Percentiles rank a stretch among this genome's conserved stretches.
phyloP scores from a whole-genome alignment of 257 asterid genomes.

The Solanum boliviense region DNA sequence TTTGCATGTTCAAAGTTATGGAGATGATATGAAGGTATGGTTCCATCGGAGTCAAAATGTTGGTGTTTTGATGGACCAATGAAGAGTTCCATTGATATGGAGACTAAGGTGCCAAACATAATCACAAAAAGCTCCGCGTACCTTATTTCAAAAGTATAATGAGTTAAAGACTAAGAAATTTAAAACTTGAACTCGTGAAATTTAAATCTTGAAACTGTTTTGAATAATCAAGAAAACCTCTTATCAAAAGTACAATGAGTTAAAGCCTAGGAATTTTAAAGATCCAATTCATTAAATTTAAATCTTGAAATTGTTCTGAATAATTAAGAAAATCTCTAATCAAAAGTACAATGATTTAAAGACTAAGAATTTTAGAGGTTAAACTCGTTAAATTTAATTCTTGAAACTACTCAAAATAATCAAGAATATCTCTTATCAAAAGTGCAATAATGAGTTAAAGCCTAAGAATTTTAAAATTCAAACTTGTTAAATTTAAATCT shows the following conservation, averaged over 20 bases:
- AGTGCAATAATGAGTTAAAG: too few relatives aligned
- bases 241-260: too few relatives aligned
- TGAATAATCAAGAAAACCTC: neutral
- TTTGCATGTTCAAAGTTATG: slow-evolving; percentile 70
- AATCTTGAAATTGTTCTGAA: neutral
- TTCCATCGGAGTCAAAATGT: slow-evolving; percentile 26
- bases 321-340: neutral
- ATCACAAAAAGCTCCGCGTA: slow-evolving; percentile 28
- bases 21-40: slow-evolving; percentile 45
- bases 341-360: neutral
- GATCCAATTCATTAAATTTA: neutral
- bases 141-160: neutral
- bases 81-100: slow-evolving; percentile 43
- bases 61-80: slow-evolving; percentile 41
- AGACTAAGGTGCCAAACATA: slow-evolving; percentile 25
- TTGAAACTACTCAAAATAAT: too few relatives aligned
- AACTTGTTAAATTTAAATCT: neutral
- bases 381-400: too few relatives aligned
- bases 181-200: neutral
- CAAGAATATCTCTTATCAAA: too few relatives aligned
- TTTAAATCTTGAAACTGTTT: too few relatives aligned
- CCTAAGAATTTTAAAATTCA: neutral
- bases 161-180: neutral
- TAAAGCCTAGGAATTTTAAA: too few relatives aligned
- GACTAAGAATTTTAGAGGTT: too few relatives aligned